These are phyloP conservation scores for Brassica nigra DNA, from an alignment of 345 rosid species.

Conservation along the genomic window DNA sequence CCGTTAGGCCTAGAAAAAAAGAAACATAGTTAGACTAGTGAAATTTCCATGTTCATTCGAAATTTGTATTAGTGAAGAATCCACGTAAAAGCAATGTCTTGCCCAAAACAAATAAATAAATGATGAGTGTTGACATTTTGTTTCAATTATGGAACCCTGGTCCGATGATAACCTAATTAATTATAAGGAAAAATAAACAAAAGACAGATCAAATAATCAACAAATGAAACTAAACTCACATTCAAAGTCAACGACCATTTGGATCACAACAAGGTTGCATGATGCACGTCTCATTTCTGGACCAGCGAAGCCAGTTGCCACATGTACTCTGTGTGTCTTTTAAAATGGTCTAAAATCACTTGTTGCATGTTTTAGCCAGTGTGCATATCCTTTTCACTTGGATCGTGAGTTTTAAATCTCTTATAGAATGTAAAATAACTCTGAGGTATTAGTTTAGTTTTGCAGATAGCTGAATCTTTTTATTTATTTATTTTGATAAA, in stretches of 20 bases:
- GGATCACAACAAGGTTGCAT: background rate
- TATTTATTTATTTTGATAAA: background rate
- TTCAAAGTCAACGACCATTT: constrained; percentile 18
- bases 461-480: background rate
- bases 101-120: background rate
- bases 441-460: background rate
- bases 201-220: constrained; percentile 1
- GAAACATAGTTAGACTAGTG: background rate
- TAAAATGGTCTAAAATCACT: background rate
- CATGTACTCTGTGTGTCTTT: constrained; percentile 1
- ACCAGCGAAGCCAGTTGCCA: constrained; percentile 16
- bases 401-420: background rate
- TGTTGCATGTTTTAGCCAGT: background rate
- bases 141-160: background rate
- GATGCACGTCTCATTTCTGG: constrained; percentile 28
- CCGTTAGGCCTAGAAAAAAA: too few species aligned
- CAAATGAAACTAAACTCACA: background rate
- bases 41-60: background rate
- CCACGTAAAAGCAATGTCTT: background rate
- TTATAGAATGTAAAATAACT: constrained; percentile 7
- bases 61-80: background rate
- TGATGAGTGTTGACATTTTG: background rate
- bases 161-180: background rate
- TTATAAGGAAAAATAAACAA: constrained; percentile 6
- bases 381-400: background rate